Conservation (phyloP, 352 stramenopile genomes). For the Pythium dissotocum region DNA sequence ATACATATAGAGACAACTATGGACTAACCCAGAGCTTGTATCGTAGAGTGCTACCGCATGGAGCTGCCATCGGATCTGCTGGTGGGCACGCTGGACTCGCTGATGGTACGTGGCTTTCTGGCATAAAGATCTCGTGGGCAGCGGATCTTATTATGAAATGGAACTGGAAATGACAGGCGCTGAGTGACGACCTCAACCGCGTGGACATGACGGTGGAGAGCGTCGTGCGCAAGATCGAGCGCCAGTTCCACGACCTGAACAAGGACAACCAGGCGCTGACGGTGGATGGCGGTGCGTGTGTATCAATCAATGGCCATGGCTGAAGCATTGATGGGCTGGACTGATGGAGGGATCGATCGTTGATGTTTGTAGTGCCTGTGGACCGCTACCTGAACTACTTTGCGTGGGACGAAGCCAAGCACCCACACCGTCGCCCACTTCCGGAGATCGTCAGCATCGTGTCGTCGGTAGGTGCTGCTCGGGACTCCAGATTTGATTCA, state of each 20-base stretch:
- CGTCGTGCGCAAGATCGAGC: slow-evolving; percentile 97
- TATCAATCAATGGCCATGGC: background rate
- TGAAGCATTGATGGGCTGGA: background rate
- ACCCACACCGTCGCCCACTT: slow-evolving; percentile 94
- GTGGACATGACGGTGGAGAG: slow-evolving; percentile 94
- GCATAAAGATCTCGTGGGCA: background rate
- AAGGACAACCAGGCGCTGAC: slow-evolving; percentile 83
- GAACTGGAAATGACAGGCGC: slow-evolving; percentile 37
- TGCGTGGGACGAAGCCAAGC: slow-evolving; percentile 98
- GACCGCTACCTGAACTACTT: slow-evolving; percentile 96
- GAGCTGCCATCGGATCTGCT: slow-evolving; percentile 93
- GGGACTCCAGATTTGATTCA: background rate
- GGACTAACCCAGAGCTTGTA: background rate
- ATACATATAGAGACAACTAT: background rate
- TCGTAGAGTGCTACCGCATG: slow-evolving; percentile 73
- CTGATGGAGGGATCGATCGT: too few species aligned
- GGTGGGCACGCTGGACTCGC: slow-evolving; percentile 96
- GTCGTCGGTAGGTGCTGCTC: slow-evolving; percentile 59
- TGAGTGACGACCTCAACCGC: slow-evolving; percentile 95
- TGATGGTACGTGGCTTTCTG: slow-evolving; percentile 83
- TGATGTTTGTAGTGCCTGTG: slow-evolving; percentile 71
- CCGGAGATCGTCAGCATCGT: slow-evolving; percentile 96
- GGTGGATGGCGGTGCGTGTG: slow-evolving; percentile 68
- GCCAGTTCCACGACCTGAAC: slow-evolving; percentile 94
- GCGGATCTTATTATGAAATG: background rate